phyloP scores from a whole-genome alignment of 306 rosid species.

The Vigna mungo region DNA sequence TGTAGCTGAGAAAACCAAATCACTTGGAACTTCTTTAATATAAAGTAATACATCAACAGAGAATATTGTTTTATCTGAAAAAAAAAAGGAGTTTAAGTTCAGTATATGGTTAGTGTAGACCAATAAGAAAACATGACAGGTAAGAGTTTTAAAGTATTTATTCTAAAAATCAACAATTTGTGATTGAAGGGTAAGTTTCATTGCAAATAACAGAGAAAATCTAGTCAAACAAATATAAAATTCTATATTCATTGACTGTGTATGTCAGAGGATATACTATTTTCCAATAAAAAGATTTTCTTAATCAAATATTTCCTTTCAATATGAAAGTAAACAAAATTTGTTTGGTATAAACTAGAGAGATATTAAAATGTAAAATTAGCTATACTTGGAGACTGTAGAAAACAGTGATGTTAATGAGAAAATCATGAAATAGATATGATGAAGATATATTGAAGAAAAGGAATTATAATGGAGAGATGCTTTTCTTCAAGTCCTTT shows the following conservation, averaged over 20 bases:
- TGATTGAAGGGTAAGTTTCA: neutral
- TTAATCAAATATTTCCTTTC: neutral
- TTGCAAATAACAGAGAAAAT: no score
- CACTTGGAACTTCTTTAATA: neutral
- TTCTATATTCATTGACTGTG: neutral
- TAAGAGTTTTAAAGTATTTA: neutral
- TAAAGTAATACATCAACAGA: neutral
- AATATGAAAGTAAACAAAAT: neutral
- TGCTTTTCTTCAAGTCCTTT: slow-evolving; percentile 41
- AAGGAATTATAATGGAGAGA: slow-evolving; percentile 36
- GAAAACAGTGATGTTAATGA: slow-evolving; percentile 4
- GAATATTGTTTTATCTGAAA: neutral
- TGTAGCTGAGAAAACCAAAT: slow-evolving; percentile 1
- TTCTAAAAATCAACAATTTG: neutral
- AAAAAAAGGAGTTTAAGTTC: no score
- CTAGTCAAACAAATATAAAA: no score
- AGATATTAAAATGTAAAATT: slow-evolving; percentile 8
- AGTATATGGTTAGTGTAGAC: no score
- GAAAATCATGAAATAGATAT: slow-evolving; percentile 21
- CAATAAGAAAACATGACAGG: neutral
- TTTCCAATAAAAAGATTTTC: no score
- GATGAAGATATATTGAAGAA: slow-evolving; percentile 34
- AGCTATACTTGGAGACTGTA: neutral
- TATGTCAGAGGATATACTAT: no score
- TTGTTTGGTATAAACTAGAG: neutral